Conservation (phyloP, 1,139 yeast species). For the Candida mesenterica region DNA sequence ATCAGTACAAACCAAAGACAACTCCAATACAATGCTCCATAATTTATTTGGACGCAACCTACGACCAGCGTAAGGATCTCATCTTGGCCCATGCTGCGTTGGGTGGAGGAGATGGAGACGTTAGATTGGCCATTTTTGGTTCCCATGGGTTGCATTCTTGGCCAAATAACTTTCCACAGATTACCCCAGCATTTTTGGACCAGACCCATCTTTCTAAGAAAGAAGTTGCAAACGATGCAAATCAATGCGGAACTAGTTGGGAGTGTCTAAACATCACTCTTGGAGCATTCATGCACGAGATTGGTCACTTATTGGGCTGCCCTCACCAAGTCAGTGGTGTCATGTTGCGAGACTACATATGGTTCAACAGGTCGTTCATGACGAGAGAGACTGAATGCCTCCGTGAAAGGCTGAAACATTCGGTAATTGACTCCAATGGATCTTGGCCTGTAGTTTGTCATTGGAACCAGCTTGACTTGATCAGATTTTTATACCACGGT, state of each 20-base stretch:
- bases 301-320: conserved; percentile 86
- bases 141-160: conserved; percentile 89
- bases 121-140: conserved; percentile 86
- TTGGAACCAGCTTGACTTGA: conserved; percentile 81
- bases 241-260: conserved; percentile 86
- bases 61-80: conserved; percentile 60
- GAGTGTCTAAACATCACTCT: conserved; percentile 82
- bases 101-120: conserved; percentile 77
- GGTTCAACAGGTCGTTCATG: conserved; percentile 78
- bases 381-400: conserved; percentile 64
- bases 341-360: conserved; percentile 82
- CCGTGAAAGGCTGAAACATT: conserved; percentile 44
- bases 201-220: conserved; percentile 56
- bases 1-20: conserved; percentile 15
- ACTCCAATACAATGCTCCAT: conserved; percentile 80
- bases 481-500: conserved; percentile 79
- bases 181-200: conserved; percentile 70
- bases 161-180: conserved; percentile 75
- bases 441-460: conserved; percentile 56
- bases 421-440: conserved; percentile 52
- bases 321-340: conserved; percentile 91
- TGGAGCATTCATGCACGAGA: conserved; percentile 95
- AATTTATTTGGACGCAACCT: conserved; percentile 78
- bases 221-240: conserved; percentile 86
- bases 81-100: conserved; percentile 90